Conservation (phyloP, 2,329 filamentous ascomycete species). For the Fusarium robinianum region DNA sequence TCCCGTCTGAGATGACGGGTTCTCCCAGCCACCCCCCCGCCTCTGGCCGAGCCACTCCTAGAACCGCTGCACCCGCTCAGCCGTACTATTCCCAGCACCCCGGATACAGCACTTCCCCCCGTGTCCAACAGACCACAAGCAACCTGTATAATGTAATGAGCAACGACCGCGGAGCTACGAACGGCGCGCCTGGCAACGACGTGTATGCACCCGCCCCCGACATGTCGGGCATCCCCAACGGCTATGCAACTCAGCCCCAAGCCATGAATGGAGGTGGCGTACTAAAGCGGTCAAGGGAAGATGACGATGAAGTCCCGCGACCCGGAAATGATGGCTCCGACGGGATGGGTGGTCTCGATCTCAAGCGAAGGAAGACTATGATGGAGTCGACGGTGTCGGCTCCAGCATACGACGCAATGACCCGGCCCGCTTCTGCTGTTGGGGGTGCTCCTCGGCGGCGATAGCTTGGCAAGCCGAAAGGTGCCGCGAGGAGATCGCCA, state of each 20-base stretch:
- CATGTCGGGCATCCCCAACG: constrained; percentile 60
- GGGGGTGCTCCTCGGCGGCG: constrained; percentile 48
- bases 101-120: constrained; percentile 80
- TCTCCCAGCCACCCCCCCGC: constrained; percentile 79
- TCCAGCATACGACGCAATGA: constrained; percentile 55
- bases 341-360: constrained; percentile 55
- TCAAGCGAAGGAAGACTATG: constrained; percentile 81
- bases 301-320: constrained; percentile 64
- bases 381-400: constrained; percentile 61
- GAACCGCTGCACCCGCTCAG: constrained; percentile 73
- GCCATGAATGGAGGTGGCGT: constrained; percentile 65
- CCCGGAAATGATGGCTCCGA: constrained; percentile 57
- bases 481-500: too few species aligned
- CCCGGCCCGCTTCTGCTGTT: constrained; percentile 52
- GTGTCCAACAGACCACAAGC: constrained; percentile 70
- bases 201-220: constrained; percentile 71
- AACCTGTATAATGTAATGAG: constrained; percentile 90
- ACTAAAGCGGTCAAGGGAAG: constrained; percentile 57
- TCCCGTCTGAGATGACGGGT: constrained; percentile 81
- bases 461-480: constrained; percentile 37
- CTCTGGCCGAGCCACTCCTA: constrained; percentile 83
- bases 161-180: constrained; percentile 68
- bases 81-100: constrained; percentile 71
- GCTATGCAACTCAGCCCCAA: constrained; percentile 66
- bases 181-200: constrained; percentile 66